phyloP scores from a whole-genome alignment of 176 grass and related monocot genomes.

The Oryza meyeriana region DNA sequence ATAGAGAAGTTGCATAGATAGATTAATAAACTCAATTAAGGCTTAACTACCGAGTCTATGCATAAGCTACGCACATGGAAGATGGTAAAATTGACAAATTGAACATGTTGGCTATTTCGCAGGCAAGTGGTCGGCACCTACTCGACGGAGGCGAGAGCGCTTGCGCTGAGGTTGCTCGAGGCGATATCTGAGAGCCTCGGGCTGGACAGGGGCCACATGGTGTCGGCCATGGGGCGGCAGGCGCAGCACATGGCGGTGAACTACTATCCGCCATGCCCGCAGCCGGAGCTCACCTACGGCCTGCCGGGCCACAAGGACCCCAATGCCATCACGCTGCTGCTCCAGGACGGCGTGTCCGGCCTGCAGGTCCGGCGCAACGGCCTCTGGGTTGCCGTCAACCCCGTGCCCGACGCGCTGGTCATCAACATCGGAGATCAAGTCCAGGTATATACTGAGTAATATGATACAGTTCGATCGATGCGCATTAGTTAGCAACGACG shows the following conservation, averaged over 20 bases:
- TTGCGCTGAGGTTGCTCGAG: constrained; percentile 61
- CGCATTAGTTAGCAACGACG: too few relatives aligned
- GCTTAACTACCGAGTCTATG: too few relatives aligned
- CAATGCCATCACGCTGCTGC: constrained; percentile 82
- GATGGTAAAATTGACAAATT: constrained; percentile 10
- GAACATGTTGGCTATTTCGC: background rate
- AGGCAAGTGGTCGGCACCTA: constrained; percentile 71
- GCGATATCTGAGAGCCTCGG: constrained; percentile 77
- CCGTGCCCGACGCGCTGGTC: constrained; percentile 60
- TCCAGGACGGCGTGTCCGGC: constrained; percentile 81
- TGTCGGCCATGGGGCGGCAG: constrained; percentile 68
- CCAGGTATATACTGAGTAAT: constrained; percentile 33
- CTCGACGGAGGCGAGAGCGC: constrained; percentile 56
- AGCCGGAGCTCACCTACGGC: constrained; percentile 89
- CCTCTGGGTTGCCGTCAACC: constrained; percentile 71
- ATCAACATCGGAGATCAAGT: constrained; percentile 93
- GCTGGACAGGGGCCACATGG: constrained; percentile 69
- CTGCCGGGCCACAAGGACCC: constrained; percentile 88
- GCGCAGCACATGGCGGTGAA: constrained; percentile 97
- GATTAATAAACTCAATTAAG: too few relatives aligned
- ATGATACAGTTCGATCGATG: background rate
- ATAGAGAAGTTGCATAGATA: too few relatives aligned
- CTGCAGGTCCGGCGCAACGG: constrained; percentile 62
- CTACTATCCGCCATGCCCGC: constrained; percentile 88
- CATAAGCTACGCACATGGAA: background rate